Conservation (phyloP, 2,329 filamentous ascomycete genomes). For the Thermothelomyces thermophilus region DNA sequence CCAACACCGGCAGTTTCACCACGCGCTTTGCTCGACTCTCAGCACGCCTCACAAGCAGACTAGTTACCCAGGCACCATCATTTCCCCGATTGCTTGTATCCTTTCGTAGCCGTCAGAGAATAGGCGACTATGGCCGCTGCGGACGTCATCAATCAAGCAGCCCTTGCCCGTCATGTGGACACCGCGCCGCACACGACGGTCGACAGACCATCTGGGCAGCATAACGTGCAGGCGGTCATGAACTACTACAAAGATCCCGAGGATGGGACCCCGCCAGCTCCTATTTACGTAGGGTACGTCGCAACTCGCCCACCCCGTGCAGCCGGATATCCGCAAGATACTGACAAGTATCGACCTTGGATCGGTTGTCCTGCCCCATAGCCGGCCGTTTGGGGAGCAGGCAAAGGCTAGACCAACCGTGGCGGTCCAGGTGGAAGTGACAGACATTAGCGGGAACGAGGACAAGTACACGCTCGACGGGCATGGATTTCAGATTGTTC, state of each 20-base stretch:
- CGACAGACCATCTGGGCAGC: not conserved
- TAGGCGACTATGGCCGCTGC: constrained; percentile 19
- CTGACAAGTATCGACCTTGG: not conserved
- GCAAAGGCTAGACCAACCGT: constrained; percentile 14
- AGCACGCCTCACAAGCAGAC: too few species aligned
- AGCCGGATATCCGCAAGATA: too few species aligned
- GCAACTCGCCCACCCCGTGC: not conserved
- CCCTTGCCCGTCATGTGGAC: not conserved
- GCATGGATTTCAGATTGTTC: constrained; percentile 36
- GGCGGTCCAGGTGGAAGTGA: constrained; percentile 36
- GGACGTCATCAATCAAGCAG: constrained; percentile 3
- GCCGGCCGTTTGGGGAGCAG: not conserved
- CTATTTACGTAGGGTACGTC: constrained; percentile 20
- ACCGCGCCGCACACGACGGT: not conserved
- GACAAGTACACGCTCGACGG: constrained; percentile 36
- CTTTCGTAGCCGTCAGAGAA: too few species aligned
- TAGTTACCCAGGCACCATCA: too few species aligned
- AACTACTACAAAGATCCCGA: constrained; percentile 27
- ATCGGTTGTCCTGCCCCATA: not conserved
- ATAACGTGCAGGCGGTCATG: constrained; percentile 24
- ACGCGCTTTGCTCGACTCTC: too few species aligned
- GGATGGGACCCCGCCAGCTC: constrained; percentile 24
- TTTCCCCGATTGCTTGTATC: not conserved
- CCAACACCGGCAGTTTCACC: too few species aligned
- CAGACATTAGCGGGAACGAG: constrained; percentile 37